Percentiles rank a stretch among this genome's conserved stretches.
phyloP scores from a whole-genome alignment of 352 stramenopile species.

The Pythium volutum region DNA sequence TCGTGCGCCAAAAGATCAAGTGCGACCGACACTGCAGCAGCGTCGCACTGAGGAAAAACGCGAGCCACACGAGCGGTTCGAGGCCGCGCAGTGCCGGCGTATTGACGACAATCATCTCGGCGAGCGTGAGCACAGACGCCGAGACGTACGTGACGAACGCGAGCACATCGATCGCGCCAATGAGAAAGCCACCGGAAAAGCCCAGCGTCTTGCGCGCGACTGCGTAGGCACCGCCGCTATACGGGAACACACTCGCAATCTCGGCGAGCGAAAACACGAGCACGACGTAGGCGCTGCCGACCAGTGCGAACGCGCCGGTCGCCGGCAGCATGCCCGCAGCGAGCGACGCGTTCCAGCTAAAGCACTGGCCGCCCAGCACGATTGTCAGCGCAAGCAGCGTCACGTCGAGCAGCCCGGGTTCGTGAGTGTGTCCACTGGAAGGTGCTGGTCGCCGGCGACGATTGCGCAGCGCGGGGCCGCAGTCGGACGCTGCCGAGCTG shows the following conservation, averaged over 20 bases:
- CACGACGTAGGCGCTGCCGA: constrained; percentile 25
- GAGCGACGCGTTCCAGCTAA: constrained; percentile 32
- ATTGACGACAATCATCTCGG: constrained; percentile 20
- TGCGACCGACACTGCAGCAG: constrained; percentile 11
- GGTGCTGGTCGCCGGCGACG: background rate
- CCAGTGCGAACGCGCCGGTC: constrained; percentile 10
- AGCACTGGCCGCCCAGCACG: constrained; percentile 30
- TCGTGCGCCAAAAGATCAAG: constrained; percentile 24
- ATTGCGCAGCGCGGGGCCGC: constrained; percentile 7
- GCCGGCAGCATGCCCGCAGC: constrained; percentile 18
- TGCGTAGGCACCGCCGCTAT: constrained; percentile 29
- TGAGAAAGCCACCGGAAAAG: constrained; percentile 25
- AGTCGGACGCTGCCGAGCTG: constrained; percentile 10
- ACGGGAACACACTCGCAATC: constrained; percentile 25
- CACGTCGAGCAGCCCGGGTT: constrained; percentile 19
- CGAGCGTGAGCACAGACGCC: constrained; percentile 23
- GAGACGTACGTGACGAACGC: constrained; percentile 32
- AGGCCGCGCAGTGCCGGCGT: background rate
- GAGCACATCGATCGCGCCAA: constrained; percentile 24
- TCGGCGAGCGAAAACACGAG: constrained; percentile 27
- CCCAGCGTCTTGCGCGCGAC: constrained; percentile 26
- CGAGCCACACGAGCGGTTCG: constrained; percentile 18
- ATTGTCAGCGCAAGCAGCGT: constrained; percentile 29
- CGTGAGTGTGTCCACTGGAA: background rate
- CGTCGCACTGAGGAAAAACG: constrained; percentile 6